These are phyloP conservation scores for Elsinoe fawcettii DNA, from an alignment of 2,329 filamentous ascomycete species.

Conservation along the genomic window DNA sequence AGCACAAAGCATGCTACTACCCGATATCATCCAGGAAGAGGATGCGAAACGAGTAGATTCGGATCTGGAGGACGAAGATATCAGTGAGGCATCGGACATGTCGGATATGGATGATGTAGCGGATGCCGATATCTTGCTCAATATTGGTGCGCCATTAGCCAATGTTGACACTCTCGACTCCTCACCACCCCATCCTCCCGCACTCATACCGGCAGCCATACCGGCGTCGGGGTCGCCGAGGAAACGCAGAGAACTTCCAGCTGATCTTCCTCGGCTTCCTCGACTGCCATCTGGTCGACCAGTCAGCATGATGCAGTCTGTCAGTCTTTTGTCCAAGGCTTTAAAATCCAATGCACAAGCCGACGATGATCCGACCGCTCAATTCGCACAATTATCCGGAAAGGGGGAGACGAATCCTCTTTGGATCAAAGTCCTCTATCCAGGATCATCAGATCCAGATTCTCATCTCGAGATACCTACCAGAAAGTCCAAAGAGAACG, in stretches of 20 bases:
- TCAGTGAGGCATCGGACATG: constrained; percentile 32
- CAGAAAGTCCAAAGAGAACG: constrained; percentile 60
- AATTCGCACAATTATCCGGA: constrained; percentile 67
- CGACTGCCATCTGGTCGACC: constrained; percentile 62
- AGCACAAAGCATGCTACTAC: constrained; percentile 46
- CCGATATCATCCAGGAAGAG: constrained; percentile 47
- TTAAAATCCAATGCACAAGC: constrained; percentile 66
- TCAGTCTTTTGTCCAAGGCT: constrained; percentile 63
- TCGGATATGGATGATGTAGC: constrained; percentile 57
- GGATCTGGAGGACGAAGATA: constrained; percentile 33
- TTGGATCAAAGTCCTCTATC: constrained; percentile 67
- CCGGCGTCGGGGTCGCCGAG: constrained; percentile 48
- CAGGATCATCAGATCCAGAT: constrained; percentile 57
- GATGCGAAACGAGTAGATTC: constrained; percentile 29
- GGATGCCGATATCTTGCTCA: constrained; percentile 61
- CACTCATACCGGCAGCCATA: constrained; percentile 37
- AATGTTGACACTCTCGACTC: constrained; percentile 19
- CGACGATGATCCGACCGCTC: constrained; percentile 63
- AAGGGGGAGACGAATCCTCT: constrained; percentile 71
- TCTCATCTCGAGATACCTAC: constrained; percentile 66
- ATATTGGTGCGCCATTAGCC: constrained; percentile 44
- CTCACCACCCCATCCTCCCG: constrained; percentile 39
- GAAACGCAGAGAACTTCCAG: constrained; percentile 50
- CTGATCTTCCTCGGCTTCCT: constrained; percentile 52
- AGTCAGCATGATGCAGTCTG: constrained; percentile 61